phyloP scores from a whole-genome alignment of 2,329 filamentous ascomycete species.

The Cercospora berteroae region DNA sequence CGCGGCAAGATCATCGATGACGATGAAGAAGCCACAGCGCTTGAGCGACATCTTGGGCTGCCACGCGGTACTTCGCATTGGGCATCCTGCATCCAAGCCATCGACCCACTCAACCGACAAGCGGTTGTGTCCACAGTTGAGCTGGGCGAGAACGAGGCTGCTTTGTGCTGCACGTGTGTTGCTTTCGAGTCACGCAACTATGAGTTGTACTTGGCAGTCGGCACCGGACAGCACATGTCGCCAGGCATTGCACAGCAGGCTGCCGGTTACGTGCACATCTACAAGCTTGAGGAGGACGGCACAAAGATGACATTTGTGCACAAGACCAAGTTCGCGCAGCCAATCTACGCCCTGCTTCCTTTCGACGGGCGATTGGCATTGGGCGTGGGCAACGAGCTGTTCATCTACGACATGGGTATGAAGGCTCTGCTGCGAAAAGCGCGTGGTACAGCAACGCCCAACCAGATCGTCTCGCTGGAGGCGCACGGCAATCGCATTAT shows the following conservation, averaged over 20 bases:
- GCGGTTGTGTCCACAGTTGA: slow-evolving; percentile 71
- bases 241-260: slow-evolving; percentile 25
- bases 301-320: slow-evolving; percentile 89
- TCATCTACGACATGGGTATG: slow-evolving; percentile 91
- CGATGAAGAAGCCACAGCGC: slow-evolving; percentile 21
- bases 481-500: slow-evolving; percentile 89
- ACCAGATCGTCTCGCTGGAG: slow-evolving; percentile 81
- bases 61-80: slow-evolving; percentile 80
- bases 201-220: slow-evolving; percentile 88
- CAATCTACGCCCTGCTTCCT: slow-evolving; percentile 81
- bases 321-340: slow-evolving; percentile 88
- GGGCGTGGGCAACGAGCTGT: slow-evolving; percentile 78
- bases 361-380: slow-evolving; percentile 89
- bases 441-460: slow-evolving; percentile 33
- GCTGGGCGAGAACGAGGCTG: slow-evolving; percentile 84
- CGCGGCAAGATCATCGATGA: slow-evolving; percentile 23
- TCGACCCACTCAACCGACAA: slow-evolving; percentile 66
- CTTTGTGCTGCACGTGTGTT: slow-evolving; percentile 79
- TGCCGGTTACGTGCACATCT: slow-evolving; percentile 82
- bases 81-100: slow-evolving; percentile 91
- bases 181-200: slow-evolving; percentile 85
- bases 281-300: slow-evolving; percentile 84
- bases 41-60: slow-evolving; percentile 76
- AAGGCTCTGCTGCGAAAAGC: slow-evolving; percentile 89
- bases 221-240: slow-evolving; percentile 82